Evolutionary conservation across 257 asterid species (phyloP).

Genomic region (Rehmannia glutinosa): DNA sequence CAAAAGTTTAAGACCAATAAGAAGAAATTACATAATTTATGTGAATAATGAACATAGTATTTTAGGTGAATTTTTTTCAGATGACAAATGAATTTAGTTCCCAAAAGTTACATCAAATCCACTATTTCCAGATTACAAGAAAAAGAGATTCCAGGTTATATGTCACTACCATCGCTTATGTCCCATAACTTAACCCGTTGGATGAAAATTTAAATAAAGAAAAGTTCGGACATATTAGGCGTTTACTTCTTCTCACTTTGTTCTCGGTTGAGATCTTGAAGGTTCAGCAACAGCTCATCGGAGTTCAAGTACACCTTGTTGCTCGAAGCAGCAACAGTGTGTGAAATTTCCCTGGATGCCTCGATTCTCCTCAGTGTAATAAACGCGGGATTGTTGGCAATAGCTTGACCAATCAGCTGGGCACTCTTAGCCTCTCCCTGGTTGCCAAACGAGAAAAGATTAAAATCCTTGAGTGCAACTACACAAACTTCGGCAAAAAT

Average conservation of each 20-base stretch:
- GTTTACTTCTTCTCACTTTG: slow-evolving; percentile 7
- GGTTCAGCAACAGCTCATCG: slow-evolving; percentile 43
- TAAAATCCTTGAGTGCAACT: background rate
- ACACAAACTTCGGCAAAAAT: background rate
- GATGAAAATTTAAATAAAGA: background rate
- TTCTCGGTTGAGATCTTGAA: slow-evolving; percentile 26
- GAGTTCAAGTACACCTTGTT: slow-evolving; percentile 50
- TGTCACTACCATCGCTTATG: background rate
- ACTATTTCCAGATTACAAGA: background rate
- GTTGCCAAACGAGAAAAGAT: slow-evolving; percentile 6
- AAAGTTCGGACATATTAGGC: background rate
- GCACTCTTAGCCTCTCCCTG: slow-evolving; percentile 70
- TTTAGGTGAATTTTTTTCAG: background rate
- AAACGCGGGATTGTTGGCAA: slow-evolving; percentile 51
- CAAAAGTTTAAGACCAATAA: too few species aligned
- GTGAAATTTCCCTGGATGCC: slow-evolving; percentile 52
- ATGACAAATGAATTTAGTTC: background rate
- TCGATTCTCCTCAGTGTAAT: slow-evolving; percentile 46
- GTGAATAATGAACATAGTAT: too few species aligned
- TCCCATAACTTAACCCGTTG: background rate
- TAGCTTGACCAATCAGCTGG: slow-evolving; percentile 58
- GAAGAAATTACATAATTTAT: too few species aligned
- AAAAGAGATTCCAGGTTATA: background rate
- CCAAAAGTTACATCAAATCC: too few species aligned
- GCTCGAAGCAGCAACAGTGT: slow-evolving; percentile 25